These are phyloP conservation scores for Yamadazyma sp. DNA, from an alignment of 805 yeast species.

Conservation along the genomic window DNA sequence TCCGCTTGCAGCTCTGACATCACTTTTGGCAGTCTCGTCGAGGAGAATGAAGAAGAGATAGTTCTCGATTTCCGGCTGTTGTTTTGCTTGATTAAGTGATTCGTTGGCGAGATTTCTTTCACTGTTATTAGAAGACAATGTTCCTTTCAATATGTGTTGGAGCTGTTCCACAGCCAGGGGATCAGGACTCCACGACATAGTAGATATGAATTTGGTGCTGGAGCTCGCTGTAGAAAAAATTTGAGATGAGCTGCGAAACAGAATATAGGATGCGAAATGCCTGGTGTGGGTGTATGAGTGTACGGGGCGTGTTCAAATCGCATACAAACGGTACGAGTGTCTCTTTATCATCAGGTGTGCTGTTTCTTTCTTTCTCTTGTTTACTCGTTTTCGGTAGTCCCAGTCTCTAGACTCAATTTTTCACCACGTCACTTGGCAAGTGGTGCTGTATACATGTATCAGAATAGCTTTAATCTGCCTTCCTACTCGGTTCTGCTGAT, in stretches of 20 bases:
- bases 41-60: constrained; percentile 73
- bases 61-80: constrained; percentile 76
- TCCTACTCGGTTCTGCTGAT: no score
- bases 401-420: no score
- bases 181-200: constrained; percentile 70
- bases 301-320: no score
- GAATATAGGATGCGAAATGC: no score
- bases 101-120: constrained; percentile 68
- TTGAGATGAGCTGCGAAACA: constrained; percentile 9
- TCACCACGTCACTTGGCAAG: no score
- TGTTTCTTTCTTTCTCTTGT: no score
- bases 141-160: constrained; percentile 63
- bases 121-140: constrained; percentile 57
- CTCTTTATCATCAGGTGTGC: no score
- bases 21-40: constrained; percentile 48
- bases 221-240: constrained; percentile 1
- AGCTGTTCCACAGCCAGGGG: constrained; percentile 61
- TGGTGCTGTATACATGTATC: no score
- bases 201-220: constrained; percentile 1
- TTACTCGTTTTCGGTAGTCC: no score
- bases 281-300: no score
- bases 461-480: no score
- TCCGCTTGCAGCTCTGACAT: constrained; percentile 86
- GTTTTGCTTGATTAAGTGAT: constrained; percentile 66
- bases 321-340: no score